Base-by-base conservation (phyloP, 2,329 filamentous ascomycete species). In the Lachnellula subtilissima region DNA sequence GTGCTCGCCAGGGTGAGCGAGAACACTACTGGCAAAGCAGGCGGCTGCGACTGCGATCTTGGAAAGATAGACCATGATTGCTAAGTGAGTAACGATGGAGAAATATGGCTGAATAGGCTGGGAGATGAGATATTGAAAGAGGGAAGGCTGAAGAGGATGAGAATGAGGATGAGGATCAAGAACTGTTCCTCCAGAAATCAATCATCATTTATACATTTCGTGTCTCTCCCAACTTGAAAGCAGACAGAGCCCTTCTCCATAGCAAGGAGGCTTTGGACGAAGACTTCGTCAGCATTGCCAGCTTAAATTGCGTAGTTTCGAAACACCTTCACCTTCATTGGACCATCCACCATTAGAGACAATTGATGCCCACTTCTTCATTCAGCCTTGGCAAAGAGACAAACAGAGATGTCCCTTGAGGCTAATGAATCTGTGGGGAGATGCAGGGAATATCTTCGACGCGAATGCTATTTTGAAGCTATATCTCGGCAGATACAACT, bases 1-100 rank as follows among this genome's bases (percentile, higher is more conserved):
- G 42, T 56, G 48, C 46, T 65, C 63, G n/a, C 61, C 60, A 36
- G 61, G 63, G 40, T 63, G 61, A 42, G 62, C 62, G 50, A 62
- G 14, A 4, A 52, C 47, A 19, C 55, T 60, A 58, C 57, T 49
- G 39, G 53, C 51, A 32, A 64, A 55, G 52, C 59, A 61, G 35
- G 53, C 61, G 22, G 57, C 58, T 37, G 62, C 60, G 45, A 52
- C 39, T 23, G 60, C 60, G 52, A 64, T n/a, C 48, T 64, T 64
- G 46, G 60, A 55, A 32, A 64, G 43, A 51, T 57, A 58, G 47
- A 64, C 60, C 62, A 64, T 64, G 43, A 15, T 60, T 60, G 51
- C 48, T 19, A 36, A 49, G 32, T 28, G n/a, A 45, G 37, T 52
- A 35, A 42, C 36, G 53, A 54, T 47, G 25, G 25, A 25, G 25